Conservation (phyloP, 345 rosid species). For the Salix koriyanagi region DNA sequence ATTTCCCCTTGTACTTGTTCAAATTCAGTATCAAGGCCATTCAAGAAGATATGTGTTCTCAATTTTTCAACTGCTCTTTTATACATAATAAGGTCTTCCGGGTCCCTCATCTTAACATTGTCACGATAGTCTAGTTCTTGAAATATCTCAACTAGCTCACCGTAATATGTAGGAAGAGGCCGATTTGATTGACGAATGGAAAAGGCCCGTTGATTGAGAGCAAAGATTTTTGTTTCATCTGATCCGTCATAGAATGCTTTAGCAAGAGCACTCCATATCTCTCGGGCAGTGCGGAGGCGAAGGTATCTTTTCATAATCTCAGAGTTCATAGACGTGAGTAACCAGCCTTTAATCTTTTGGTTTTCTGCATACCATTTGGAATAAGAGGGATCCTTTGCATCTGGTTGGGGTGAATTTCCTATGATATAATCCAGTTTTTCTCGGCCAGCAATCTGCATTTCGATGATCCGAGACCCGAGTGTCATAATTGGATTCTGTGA, state of each 20-base stretch:
- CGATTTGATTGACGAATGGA: neutral
- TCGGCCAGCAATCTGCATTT: too few relatives aligned
- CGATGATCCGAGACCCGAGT: too few relatives aligned
- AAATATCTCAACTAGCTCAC: constrained; percentile 16
- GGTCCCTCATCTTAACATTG: constrained; percentile 7
- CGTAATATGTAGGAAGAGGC: neutral
- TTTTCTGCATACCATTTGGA: constrained; percentile 5
- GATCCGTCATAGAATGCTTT: constrained; percentile 6
- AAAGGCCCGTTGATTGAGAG: neutral
- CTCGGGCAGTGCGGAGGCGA: neutral
- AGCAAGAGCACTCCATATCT: neutral
- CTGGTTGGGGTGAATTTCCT: neutral
- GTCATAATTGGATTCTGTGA: too few relatives aligned
- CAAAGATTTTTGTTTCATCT: constrained; percentile 1
- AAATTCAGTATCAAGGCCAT: too few relatives aligned
- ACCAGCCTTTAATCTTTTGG: neutral
- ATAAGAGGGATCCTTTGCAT: neutral
- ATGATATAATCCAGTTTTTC: neutral
- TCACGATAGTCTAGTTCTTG: constrained; percentile 2
- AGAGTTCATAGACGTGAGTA: neutral
- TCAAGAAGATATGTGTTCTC: too few relatives aligned
- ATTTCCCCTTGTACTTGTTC: too few relatives aligned
- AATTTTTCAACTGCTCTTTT: neutral
- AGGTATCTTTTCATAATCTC: constrained; percentile 1
- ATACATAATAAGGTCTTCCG: constrained; percentile 5